phyloP scores from a whole-genome alignment of 768 basidiomycete species.

The Boletus pseudopeckii region DNA sequence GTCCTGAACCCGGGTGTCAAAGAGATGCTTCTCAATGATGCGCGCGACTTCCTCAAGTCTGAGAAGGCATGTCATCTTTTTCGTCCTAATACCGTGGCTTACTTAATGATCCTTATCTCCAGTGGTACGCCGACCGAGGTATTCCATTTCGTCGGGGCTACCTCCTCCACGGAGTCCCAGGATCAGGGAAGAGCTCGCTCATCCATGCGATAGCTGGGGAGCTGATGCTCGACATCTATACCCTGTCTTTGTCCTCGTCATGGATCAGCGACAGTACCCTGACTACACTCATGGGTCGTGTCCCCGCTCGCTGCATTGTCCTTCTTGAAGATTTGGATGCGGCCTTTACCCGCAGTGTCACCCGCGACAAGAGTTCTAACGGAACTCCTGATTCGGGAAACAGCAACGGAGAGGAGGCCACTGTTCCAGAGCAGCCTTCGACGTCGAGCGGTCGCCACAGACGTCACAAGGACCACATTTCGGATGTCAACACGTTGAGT shows the following conservation, averaged over 20 bases:
- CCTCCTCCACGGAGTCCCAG: slow-evolving; percentile 79
- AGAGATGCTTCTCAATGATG: slow-evolving; percentile 81
- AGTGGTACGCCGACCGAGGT: slow-evolving; percentile 94
- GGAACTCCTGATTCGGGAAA: slow-evolving; percentile 40
- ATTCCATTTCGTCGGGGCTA: slow-evolving; percentile 90
- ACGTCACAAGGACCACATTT: slow-evolving; percentile 54
- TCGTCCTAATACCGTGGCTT: neutral
- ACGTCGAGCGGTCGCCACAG: slow-evolving; percentile 40
- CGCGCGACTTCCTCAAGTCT: slow-evolving; percentile 77
- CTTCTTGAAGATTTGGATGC: slow-evolving; percentile 90
- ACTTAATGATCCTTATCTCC: slow-evolving; percentile 1
- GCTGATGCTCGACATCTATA: slow-evolving; percentile 88
- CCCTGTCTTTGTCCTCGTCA: slow-evolving; percentile 79
- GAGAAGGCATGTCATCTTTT: slow-evolving; percentile 56
- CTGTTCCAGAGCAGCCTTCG: slow-evolving; percentile 28
- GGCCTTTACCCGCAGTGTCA: slow-evolving; percentile 75
- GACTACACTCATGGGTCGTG: slow-evolving; percentile 81
- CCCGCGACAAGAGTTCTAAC: slow-evolving; percentile 55
- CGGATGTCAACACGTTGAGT: slow-evolving; percentile 77
- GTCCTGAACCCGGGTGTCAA: slow-evolving; percentile 87
- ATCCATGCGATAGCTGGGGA: slow-evolving; percentile 88
- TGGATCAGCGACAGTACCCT: slow-evolving; percentile 89
- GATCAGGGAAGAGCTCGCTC: slow-evolving; percentile 82
- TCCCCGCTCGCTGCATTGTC: slow-evolving; percentile 81
- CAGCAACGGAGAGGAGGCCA: slow-evolving; percentile 32